Evolutionary conservation across 805 yeast genomes (phyloP).

Genomic region (Pichia cephalocereana): DNA sequence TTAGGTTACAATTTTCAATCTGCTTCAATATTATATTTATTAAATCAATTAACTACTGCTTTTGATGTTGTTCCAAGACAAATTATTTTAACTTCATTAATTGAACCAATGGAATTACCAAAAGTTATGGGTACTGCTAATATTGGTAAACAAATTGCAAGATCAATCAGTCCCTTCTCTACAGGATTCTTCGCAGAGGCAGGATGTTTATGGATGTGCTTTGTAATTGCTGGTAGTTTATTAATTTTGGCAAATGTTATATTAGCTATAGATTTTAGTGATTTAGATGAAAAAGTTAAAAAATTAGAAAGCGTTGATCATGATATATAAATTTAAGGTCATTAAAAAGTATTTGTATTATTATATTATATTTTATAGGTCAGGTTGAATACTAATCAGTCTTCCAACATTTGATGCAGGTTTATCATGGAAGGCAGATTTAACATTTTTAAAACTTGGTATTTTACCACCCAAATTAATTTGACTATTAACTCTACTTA

Average conservation of each 20-base stretch:
- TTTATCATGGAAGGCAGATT: neutral
- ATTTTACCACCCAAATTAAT: slow-evolving; percentile 8
- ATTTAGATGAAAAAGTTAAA: slow-evolving; percentile 27
- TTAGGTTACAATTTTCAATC: slow-evolving; percentile 25
- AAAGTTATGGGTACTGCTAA: slow-evolving; percentile 79
- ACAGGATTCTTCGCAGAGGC: slow-evolving; percentile 65
- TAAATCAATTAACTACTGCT: slow-evolving; percentile 55
- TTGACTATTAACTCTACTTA: slow-evolving; percentile 19
- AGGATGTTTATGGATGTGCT: slow-evolving; percentile 40
- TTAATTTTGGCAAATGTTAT: slow-evolving; percentile 41
- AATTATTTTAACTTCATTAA: slow-evolving; percentile 60
- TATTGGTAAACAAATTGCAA: slow-evolving; percentile 75
- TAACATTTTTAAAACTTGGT: slow-evolving; percentile 8
- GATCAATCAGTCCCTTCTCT: slow-evolving; percentile 72
- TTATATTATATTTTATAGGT: slow-evolving; percentile 6
- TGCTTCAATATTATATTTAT: slow-evolving; percentile 44
- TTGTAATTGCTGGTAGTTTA: slow-evolving; percentile 40
- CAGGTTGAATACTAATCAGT: slow-evolving; percentile 17
- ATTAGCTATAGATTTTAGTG: slow-evolving; percentile 33
- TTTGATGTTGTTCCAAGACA: slow-evolving; percentile 95
- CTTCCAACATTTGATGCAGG: slow-evolving; percentile 17
- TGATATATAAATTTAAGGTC: slow-evolving; percentile 7
- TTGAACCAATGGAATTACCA: slow-evolving; percentile 55
- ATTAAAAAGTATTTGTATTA: too few species aligned
- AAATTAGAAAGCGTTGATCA: slow-evolving; percentile 13